Percentiles rank a stretch among this genome's conserved stretches.
phyloP scores from a whole-genome alignment of 345 rosid species.

The Sisymbrium irio region DNA sequence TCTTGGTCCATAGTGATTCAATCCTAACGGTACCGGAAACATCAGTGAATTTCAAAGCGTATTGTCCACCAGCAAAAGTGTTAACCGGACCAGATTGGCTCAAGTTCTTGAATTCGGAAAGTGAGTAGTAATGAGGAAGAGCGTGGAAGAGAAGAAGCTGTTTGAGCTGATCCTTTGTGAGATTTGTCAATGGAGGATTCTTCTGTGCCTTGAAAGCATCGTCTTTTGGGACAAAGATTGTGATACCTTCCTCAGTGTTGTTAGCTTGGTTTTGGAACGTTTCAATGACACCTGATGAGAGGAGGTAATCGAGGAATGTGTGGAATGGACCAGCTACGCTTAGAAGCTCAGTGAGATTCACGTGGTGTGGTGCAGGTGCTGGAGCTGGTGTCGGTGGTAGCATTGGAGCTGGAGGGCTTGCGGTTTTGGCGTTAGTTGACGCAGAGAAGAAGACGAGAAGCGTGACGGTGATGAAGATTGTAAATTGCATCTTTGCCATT shows the following conservation, averaged over 20 bases:
- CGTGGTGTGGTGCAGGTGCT: conserved; percentile 62
- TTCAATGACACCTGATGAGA: conserved; percentile 70
- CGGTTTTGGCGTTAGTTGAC: conserved; percentile 46
- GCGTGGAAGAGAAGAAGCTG: conserved; percentile 81
- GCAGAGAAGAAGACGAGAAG: conserved; percentile 40
- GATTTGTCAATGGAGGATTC: conserved; percentile 64
- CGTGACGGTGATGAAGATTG: conserved; percentile 38
- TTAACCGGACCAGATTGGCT: conserved; percentile 54
- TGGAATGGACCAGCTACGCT: conserved; percentile 81
- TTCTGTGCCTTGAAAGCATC: conserved; percentile 70
- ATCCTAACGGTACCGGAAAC: conserved; percentile 58
- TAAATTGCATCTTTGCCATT: conserved; percentile 41
- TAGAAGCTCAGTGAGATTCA: conserved; percentile 74
- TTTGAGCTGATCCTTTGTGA: conserved; percentile 70
- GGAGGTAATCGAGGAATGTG: conserved; percentile 66
- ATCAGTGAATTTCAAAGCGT: conserved; percentile 66
- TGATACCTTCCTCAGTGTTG: conserved; percentile 79
- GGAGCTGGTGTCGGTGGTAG: conserved; percentile 61
- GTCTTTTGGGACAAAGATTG: conserved; percentile 86
- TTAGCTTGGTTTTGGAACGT: conserved; percentile 92
- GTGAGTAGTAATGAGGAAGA: conserved; percentile 64
- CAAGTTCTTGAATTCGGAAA: conserved; percentile 81
- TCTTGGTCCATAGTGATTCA: conserved; percentile 73
- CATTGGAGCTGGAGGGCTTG: conserved; percentile 55
- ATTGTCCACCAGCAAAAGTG: conserved; percentile 71